Base-by-base conservation (phyloP, 2,329 filamentous ascomycete genomes). In the Monilinia vaccinii-corymbosi region DNA sequence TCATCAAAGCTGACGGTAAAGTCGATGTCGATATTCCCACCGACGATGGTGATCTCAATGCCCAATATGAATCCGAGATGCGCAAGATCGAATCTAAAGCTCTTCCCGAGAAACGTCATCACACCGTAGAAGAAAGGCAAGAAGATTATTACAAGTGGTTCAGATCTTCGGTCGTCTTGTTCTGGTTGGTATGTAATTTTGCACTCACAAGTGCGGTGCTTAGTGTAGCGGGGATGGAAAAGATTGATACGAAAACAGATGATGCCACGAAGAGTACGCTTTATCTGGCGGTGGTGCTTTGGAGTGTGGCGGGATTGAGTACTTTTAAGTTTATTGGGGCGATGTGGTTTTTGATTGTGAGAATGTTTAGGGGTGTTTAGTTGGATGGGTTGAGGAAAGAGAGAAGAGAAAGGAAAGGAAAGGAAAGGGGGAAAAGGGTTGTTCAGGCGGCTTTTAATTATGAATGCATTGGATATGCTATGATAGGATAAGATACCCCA, bases 131-230 rank as follows among this genome's bases (percentile, higher is more conserved):
- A 0, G 92, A 97, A 72, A 90, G 88, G 71, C 93, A 99, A 74
- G 91, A 97, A 78, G 94, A 99, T 73, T 99, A 97, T 76, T 99
- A 99, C 81, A 91, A 92, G 69, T 94, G 92, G 66, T 96, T 99
- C 73, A 85, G 94, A 64, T 95, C 89, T 23, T 84, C 90, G 32
- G 92, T 97, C 66, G 94, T 99, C 34, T 78, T 97, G 55, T 85
- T 88, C 66, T 99, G 94, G 94, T 96, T 99, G 81, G 90, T 97
- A 69, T 91, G 86, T 71, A 99, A 99, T 74, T 89, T 99, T 73
- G 91, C 84, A 0, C 83, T 99, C 7, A 85, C 84, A 0, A 93
- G 93, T 0, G 80, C 95, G 2, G 93, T 99, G 9, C 78, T 99
- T 66, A 92, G 88, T 71, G 86, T 89, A 1, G 93, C 88, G 28